Base-by-base conservation (phyloP, 257 asterid genomes). In the Anisodus tanguticus region DNA sequence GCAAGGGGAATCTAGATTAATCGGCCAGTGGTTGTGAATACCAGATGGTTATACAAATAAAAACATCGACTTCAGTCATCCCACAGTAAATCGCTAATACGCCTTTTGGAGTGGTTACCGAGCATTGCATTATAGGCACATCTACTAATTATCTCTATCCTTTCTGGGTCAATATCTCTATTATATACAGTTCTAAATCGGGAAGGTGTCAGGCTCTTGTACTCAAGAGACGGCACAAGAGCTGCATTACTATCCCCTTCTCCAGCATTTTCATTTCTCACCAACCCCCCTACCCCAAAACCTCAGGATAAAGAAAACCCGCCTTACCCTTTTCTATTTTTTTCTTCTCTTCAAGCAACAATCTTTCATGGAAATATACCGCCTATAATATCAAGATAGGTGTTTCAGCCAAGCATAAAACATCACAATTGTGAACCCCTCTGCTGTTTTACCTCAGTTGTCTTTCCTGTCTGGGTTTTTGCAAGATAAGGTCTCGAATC, bases 151-250 rank as follows among this genome's bases (percentile, higher is more conserved):
- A 39, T 69, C 31, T 69, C 54, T 41, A 16, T 41, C 15, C 15
- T 69, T 69, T 69, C 54, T 22, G 10, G 53, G 77, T 39, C 77
- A 39, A 51, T 19, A 60, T 22, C 62, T 74, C 13, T 76, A 76
- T 7, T 76, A 76, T 77, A 13, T 77, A 77, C 82, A 77, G 17
- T 53, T 77, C 82, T 6, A 51, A 41, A 53, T 31, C 78, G 2
- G 9, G 47, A 31, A 53, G 49, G n/a, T 53, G 64, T 53, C 19
- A 8, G 64, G 49, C 15, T 76, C 9, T 76, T 51, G 62, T 74
- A 22, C 45, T 74, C 12, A 3, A 22, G 8, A 49, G 4, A 22
- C 51, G 22, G 45, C 6, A 26, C 13, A 76, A 76, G 81, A 31
- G 81, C 58, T 35, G 81, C 22, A 74, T 59, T 59, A 62, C 39